Conservation (phyloP, 1,284 basidiomycete genomes). For the Butyriboletus regius region DNA sequence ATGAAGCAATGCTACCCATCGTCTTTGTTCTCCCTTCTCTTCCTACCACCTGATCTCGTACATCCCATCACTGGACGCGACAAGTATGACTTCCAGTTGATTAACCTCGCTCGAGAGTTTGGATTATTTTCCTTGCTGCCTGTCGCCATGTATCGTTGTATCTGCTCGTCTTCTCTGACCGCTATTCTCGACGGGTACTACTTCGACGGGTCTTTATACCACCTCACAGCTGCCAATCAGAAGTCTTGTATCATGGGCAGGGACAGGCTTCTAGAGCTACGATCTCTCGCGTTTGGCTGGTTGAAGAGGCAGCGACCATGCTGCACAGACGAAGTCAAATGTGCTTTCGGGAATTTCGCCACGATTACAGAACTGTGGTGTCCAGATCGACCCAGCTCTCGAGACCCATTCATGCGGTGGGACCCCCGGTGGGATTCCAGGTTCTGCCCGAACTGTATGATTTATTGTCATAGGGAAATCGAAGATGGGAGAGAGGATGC, state of each 20-base stretch:
- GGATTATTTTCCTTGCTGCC: slow-evolving; percentile 22
- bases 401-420: slow-evolving; percentile 24
- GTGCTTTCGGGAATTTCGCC: slow-evolving; percentile 18
- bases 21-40: slow-evolving; percentile 24
- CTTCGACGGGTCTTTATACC: slow-evolving; percentile 14
- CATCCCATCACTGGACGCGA: slow-evolving; percentile 19
- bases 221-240: slow-evolving; percentile 20
- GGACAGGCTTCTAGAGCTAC: slow-evolving; percentile 22
- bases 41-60: slow-evolving; percentile 19
- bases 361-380: slow-evolving; percentile 21
- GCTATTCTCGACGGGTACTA: slow-evolving; percentile 24
- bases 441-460: slow-evolving; percentile 19
- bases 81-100: slow-evolving; percentile 24
- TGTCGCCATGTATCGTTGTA: slow-evolving; percentile 24
- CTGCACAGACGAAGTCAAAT: slow-evolving; percentile 18
- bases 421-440: slow-evolving; percentile 21
- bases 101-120: slow-evolving; percentile 24
- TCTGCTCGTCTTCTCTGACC: slow-evolving; percentile 14
- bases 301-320: slow-evolving; percentile 13
- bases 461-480: slow-evolving; percentile 23
- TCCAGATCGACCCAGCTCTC: slow-evolving; percentile 12
- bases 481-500: slow-evolving; percentile 25
- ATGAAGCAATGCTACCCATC: slow-evolving; percentile 23
- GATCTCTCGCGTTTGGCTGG: slow-evolving; percentile 19
- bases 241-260: slow-evolving; percentile 25